These are phyloP conservation scores for Hordeum marinum DNA, from an alignment of 176 grass and related monocot genomes.

Conservation along the genomic window DNA sequence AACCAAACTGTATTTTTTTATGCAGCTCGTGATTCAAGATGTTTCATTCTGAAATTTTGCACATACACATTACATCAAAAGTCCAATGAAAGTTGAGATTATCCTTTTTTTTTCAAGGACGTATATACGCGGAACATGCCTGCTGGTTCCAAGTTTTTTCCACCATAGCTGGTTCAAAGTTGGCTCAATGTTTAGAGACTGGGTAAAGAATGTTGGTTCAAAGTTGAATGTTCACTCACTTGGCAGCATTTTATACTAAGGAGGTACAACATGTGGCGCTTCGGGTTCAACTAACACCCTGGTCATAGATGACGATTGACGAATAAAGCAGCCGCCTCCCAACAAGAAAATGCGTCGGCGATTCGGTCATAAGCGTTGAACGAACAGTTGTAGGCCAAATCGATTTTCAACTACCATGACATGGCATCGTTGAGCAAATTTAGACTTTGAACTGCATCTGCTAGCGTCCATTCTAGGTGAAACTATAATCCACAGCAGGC, in stretches of 20 bases:
- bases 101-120: too few species aligned
- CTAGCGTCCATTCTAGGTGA: not conserved
- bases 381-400: not conserved
- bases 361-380: constrained; percentile 9
- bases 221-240: not conserved
- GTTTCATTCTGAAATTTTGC: too few species aligned
- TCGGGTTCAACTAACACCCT: not conserved
- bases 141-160: too few species aligned
- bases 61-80: too few species aligned
- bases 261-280: not conserved
- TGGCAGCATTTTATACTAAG: not conserved
- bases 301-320: not conserved
- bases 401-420: constrained; percentile 14
- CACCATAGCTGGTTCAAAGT: too few species aligned
- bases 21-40: too few species aligned
- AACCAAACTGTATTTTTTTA: too few species aligned
- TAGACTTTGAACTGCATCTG: not conserved
- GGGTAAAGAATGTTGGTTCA: not conserved
- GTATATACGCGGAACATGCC: too few species aligned
- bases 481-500: not conserved
- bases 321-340: not conserved
- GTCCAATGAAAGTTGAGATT: too few species aligned
- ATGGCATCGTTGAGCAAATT: not conserved
- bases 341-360: constrained; percentile 4
- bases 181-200: not conserved